phyloP scores from a whole-genome alignment of 73 alveolate genomes.

The Paramecium pentaurelia region DNA sequence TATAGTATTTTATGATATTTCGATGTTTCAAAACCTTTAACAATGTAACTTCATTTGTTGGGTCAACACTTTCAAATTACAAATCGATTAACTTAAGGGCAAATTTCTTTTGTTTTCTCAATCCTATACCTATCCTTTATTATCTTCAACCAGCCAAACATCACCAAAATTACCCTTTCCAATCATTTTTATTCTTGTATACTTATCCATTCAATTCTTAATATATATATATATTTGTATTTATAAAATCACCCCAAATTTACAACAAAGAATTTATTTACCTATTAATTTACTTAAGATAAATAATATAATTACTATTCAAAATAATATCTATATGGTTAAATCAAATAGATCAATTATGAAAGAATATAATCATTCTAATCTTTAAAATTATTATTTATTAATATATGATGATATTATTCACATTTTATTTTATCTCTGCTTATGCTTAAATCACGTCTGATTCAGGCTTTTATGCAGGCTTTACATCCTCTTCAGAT shows the following conservation, averaged over 20 bases:
- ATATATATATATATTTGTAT: background rate
- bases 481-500: background rate
- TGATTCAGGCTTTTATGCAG: background rate
- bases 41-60: conserved; percentile 70
- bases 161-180: conserved; percentile 75
- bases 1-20: conserved; percentile 66
- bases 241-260: background rate
- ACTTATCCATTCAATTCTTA: background rate
- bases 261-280: background rate
- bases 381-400: no score
- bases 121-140: conserved; percentile 40
- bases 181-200: conserved; percentile 2
- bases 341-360: no score
- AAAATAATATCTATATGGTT: no score
- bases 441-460: background rate
- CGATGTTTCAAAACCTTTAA: conserved; percentile 69
- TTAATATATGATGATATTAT: no score
- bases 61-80: conserved; percentile 41
- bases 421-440: background rate
- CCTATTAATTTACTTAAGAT: no score
- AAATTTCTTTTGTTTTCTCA: conserved; percentile 49
- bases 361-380: background rate
- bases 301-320: no score
- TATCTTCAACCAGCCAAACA: conserved; percentile 63
- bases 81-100: conserved; percentile 73